Evolutionary conservation across 257 asterid species (phyloP).

Genomic region (Oldenlandia corymbosa): DNA sequence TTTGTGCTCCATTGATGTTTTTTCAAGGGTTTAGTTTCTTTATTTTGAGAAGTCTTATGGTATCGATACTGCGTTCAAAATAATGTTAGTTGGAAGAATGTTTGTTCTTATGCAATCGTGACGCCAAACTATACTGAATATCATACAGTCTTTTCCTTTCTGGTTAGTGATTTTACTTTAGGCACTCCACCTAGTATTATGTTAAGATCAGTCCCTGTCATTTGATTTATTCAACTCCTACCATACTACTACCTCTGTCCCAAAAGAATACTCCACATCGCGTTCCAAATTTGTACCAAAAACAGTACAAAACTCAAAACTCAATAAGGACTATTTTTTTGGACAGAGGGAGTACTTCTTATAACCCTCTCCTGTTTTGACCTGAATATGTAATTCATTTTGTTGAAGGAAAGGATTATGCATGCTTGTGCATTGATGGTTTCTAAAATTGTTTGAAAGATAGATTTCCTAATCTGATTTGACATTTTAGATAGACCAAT

Average conservation of each 20-base stretch:
- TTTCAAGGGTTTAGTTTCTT: background rate
- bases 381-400: background rate
- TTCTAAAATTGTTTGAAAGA: background rate
- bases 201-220: no score
- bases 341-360: no score
- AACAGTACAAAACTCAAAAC: no score
- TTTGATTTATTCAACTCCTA: no score
- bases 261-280: no score
- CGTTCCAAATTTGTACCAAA: no score
- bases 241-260: no score
- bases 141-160: background rate
- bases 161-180: background rate
- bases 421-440: background rate
- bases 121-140: background rate
- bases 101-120: background rate
- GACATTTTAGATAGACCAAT: slow-evolving; percentile 1
- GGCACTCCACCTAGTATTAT: background rate
- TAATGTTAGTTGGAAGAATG: background rate
- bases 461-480: background rate
- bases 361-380: no score
- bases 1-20: background rate
- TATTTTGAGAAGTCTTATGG: background rate
- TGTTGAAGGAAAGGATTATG: background rate
- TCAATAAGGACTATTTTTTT: no score
- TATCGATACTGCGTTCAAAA: background rate